Evolutionary conservation across 2,329 filamentous ascomycete species (phyloP).

Genomic region (Claviceps purpurea): DNA sequence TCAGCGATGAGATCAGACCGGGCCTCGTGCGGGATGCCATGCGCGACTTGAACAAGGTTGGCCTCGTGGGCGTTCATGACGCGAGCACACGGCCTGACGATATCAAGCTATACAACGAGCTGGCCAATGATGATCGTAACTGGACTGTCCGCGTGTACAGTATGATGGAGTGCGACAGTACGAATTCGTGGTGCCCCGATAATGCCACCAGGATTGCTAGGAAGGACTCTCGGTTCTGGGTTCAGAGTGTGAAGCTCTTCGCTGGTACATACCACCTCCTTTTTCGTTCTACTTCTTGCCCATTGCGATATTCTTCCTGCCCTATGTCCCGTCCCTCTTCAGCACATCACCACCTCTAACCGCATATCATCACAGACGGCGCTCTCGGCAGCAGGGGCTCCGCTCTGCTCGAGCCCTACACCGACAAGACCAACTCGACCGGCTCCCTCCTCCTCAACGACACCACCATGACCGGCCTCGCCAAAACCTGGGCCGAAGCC

Average conservation of each 20-base stretch:
- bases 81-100: slow-evolving; percentile 46
- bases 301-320: too few species aligned
- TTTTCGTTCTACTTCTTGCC: neutral
- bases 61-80: slow-evolving; percentile 56
- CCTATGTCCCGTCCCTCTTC: too few species aligned
- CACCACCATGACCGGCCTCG: slow-evolving; percentile 39
- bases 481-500: slow-evolving; percentile 42
- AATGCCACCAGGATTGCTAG: slow-evolving; percentile 30
- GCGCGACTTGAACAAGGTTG: slow-evolving; percentile 46
- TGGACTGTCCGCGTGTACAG: slow-evolving; percentile 53
- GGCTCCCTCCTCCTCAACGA: slow-evolving; percentile 55
- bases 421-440: slow-evolving; percentile 43
- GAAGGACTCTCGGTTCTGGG: slow-evolving; percentile 36
- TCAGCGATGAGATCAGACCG: slow-evolving; percentile 36
- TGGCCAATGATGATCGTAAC: slow-evolving; percentile 31
- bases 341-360: neutral
- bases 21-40: slow-evolving; percentile 47
- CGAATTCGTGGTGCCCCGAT: slow-evolving; percentile 47
- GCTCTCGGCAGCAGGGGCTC: slow-evolving; percentile 60
- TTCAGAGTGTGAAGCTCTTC: slow-evolving; percentile 56
- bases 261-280: slow-evolving; percentile 33
- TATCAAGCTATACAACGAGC: slow-evolving; percentile 37
- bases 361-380: slow-evolving; percentile 36
- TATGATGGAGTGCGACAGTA: slow-evolving; percentile 52
- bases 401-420: slow-evolving; percentile 57